These are phyloP conservation scores for Prunus kanzakura DNA, from an alignment of 306 rosid species.

Conservation along the genomic window DNA sequence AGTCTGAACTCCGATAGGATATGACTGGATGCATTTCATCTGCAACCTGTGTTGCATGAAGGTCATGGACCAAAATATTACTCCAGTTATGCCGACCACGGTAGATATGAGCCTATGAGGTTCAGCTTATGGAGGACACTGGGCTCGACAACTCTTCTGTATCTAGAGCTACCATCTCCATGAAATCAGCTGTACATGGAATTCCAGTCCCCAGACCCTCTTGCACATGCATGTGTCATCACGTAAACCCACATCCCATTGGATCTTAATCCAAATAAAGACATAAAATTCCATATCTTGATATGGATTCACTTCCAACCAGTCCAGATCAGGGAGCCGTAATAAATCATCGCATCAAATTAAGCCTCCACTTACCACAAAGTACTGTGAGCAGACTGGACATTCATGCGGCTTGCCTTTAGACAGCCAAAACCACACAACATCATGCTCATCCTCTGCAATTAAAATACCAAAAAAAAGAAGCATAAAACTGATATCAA, in stretches of 20 bases:
- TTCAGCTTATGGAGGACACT: background rate
- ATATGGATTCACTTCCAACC: background rate
- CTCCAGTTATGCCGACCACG: slow-evolving; percentile 11
- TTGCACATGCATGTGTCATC: background rate
- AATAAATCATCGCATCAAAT: background rate
- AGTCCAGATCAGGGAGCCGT: background rate
- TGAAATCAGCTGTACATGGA: too few species aligned
- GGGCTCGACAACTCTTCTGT: background rate
- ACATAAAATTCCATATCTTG: background rate
- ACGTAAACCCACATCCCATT: background rate
- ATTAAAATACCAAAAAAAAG: slow-evolving; percentile 14
- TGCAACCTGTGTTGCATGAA: background rate
- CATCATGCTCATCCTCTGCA: slow-evolving; percentile 97
- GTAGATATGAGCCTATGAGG: slow-evolving; percentile 1
- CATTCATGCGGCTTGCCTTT: slow-evolving; percentile 86
- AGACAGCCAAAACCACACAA: slow-evolving; percentile 99
- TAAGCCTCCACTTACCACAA: slow-evolving; percentile 59
- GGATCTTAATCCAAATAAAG: slow-evolving; percentile 8
- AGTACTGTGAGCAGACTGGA: slow-evolving; percentile 87
- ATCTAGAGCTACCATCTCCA: background rate
- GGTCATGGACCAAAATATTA: slow-evolving; percentile 11
- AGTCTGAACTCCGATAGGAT: too few species aligned
- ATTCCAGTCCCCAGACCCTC: background rate
- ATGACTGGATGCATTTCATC: background rate
- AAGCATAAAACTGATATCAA: slow-evolving; percentile 10